Percentiles rank a stretch among this genome's conserved stretches.
Evolutionary conservation across 1,284 basidiomycete genomes (phyloP).

Genomic region (Moesziomyces sp.): DNA sequence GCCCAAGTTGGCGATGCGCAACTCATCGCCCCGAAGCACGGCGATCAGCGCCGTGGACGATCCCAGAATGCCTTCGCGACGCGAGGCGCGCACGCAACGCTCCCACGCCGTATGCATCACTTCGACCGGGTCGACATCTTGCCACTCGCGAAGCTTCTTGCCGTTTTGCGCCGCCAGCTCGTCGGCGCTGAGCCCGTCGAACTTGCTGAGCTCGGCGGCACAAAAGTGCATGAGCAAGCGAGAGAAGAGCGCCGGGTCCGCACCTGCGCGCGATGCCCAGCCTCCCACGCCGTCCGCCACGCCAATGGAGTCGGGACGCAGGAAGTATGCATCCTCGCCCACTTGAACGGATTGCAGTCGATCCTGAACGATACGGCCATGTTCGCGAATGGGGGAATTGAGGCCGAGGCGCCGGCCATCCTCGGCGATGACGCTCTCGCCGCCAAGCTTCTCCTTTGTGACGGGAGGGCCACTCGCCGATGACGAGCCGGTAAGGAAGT

Average conservation of each 20-base stretch:
- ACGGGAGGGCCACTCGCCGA: slow-evolving; percentile 17
- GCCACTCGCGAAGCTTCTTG: slow-evolving; percentile 50
- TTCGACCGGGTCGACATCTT: slow-evolving; percentile 70
- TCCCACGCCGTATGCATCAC: slow-evolving; percentile 74
- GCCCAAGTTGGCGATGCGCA: slow-evolving; percentile 89
- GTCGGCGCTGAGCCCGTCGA: slow-evolving; percentile 35
- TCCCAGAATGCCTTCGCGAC: slow-evolving; percentile 72
- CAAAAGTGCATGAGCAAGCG: slow-evolving; percentile 87
- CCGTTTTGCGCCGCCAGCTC: slow-evolving; percentile 48
- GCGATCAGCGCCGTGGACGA: slow-evolving; percentile 73
- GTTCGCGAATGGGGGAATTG: slow-evolving; percentile 59
- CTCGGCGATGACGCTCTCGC: slow-evolving; percentile 18
- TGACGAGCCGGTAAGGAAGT: slow-evolving; percentile 50
- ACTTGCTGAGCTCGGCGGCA: slow-evolving; percentile 71
- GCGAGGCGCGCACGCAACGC: slow-evolving; percentile 69
- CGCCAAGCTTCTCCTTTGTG: slow-evolving; percentile 31
- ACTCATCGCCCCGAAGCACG: slow-evolving; percentile 76
- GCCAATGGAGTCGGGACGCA: slow-evolving; percentile 81
- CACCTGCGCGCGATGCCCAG: slow-evolving; percentile 74
- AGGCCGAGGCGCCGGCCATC: slow-evolving; percentile 47
- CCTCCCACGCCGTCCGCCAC: slow-evolving; percentile 90
- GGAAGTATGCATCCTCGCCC: slow-evolving; percentile 86
- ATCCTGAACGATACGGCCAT: slow-evolving; percentile 62
- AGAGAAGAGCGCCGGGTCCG: slow-evolving; percentile 80
- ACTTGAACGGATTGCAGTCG: slow-evolving; percentile 75